Conservation (phyloP, 352 stramenopile species). For the Phytophthora aleatoria region DNA sequence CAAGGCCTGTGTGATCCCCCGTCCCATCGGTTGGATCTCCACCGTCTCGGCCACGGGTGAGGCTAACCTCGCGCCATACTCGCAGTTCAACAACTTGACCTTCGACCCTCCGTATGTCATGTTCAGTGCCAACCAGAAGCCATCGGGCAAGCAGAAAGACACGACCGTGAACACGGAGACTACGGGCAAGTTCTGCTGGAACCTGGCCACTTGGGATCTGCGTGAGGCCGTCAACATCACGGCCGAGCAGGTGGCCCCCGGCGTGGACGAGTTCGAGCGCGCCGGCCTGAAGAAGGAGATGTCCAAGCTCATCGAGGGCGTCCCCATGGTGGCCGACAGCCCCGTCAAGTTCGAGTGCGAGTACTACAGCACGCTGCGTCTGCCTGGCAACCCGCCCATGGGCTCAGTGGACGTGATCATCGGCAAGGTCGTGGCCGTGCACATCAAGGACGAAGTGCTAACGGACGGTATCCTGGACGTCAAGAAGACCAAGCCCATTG, state of each 20-base stretch:
- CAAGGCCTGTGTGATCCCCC: conserved; percentile 35
- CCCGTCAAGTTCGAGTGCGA: conserved; percentile 40
- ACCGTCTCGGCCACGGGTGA: conserved; percentile 29
- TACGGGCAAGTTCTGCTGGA: conserved; percentile 39
- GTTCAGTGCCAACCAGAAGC: conserved; percentile 42
- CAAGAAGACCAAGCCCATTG: conserved; percentile 42
- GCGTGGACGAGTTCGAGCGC: conserved; percentile 38
- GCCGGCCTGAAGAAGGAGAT: conserved; percentile 36
- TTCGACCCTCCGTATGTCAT: conserved; percentile 41
- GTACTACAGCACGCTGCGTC: conserved; percentile 42
- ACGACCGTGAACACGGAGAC: conserved; percentile 34
- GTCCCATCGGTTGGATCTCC: conserved; percentile 40
- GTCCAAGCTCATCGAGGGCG: conserved; percentile 29
- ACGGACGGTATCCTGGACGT: conserved; percentile 38
- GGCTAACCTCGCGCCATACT: conserved; percentile 34
- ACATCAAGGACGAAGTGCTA: conserved; percentile 41
- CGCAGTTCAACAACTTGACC: conserved; percentile 41
- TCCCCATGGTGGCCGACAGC: conserved; percentile 41
- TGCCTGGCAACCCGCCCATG: conserved; percentile 39
- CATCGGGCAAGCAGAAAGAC: conserved; percentile 35
- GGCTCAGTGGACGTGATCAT: conserved; percentile 42
- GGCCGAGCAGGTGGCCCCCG: conserved; percentile 28
- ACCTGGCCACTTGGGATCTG: conserved; percentile 35
- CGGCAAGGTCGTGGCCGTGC: conserved; percentile 39
- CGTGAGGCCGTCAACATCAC: conserved; percentile 37